Percentiles rank a stretch among this genome's conserved stretches.
These are phyloP conservation scores for Nissolia schottii DNA, from an alignment of 306 rosid species.

Conservation along the genomic window DNA sequence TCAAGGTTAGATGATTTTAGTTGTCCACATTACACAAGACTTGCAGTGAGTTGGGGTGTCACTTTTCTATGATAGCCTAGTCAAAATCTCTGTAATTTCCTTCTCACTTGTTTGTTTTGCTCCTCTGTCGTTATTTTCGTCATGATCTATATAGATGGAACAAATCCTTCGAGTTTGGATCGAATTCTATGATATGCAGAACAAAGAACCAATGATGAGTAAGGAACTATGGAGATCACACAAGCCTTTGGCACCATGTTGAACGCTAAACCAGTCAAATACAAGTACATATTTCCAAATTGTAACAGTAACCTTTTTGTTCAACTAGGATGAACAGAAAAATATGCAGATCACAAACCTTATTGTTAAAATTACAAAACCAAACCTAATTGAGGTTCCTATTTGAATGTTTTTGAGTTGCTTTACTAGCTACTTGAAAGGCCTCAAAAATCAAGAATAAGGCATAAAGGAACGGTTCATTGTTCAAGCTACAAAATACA, in stretches of 20 bases:
- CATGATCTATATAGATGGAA: slow-evolving; percentile 6
- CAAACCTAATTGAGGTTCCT: too few relatives aligned
- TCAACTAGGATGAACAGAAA: not conserved
- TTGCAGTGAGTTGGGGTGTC: slow-evolving; percentile 23
- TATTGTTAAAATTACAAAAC: too few relatives aligned
- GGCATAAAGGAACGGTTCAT: not conserved
- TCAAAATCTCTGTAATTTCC: slow-evolving; percentile 17
- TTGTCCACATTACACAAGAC: slow-evolving; percentile 1
- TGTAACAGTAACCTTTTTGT: not conserved
- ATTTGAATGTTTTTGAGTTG: not conserved
- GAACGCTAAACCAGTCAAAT: slow-evolving; percentile 6
- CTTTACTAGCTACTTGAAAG: not conserved
- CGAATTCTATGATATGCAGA: too few relatives aligned
- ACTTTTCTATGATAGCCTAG: slow-evolving; percentile 9
- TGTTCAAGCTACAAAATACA: not conserved
- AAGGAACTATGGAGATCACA: slow-evolving; percentile 4
- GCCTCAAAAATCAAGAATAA: not conserved
- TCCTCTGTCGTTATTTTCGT: slow-evolving; percentile 16
- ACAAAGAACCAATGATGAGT: not conserved
- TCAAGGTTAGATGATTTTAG: not conserved
- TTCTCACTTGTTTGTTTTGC: slow-evolving; percentile 20
- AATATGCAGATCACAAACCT: too few relatives aligned
- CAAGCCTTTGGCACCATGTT: not conserved
- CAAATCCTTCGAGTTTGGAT: slow-evolving; percentile 8
- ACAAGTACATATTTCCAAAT: slow-evolving; percentile 12